These are phyloP conservation scores for Metschnikowia picachoensis DNA, from an alignment of 805 yeast genomes.

Conservation along the genomic window DNA sequence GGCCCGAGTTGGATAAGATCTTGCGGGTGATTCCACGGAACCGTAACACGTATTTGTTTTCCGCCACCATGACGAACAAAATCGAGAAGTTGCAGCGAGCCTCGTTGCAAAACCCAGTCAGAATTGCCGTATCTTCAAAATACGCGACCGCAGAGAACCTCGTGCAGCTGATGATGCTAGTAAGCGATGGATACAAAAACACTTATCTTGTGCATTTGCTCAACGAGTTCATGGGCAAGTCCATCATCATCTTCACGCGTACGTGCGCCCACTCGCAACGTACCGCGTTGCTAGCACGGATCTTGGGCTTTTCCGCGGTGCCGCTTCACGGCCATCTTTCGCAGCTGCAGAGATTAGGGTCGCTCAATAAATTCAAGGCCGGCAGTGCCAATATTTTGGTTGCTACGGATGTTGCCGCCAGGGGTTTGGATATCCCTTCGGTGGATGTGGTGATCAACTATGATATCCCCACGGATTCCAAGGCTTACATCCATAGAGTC, in stretches of 20 bases:
- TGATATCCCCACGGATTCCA: conserved; percentile 81
- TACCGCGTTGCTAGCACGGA: conserved; percentile 74
- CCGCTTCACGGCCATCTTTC: conserved; percentile 92
- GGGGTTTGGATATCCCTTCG: conserved; percentile 81
- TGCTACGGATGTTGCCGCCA: conserved; percentile 86
- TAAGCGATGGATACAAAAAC: conserved; percentile 89
- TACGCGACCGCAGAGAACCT: conserved; percentile 94
- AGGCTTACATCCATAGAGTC: conserved; percentile 81
- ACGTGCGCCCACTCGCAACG: conserved; percentile 95
- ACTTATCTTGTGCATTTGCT: conserved; percentile 78
- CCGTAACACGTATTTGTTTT: conserved; percentile 79
- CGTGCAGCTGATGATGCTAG: conserved; percentile 82
- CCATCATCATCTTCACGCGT: conserved; percentile 84
- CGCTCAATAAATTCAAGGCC: conserved; percentile 72
- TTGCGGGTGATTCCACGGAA: conserved; percentile 79
- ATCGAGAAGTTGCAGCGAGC: conserved; percentile 95
- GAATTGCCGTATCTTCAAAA: conserved; percentile 83
- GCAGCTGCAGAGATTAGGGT: conserved; percentile 80
- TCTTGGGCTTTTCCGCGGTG: conserved; percentile 81
- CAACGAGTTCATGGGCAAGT: conserved; percentile 80
- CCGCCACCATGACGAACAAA: conserved; percentile 97
- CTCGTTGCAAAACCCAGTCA: conserved; percentile 80
- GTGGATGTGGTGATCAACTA: conserved; percentile 76
- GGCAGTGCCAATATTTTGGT: conserved; percentile 66
- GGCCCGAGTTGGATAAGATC: conserved; percentile 87